Percentiles rank a stretch among this genome's conserved stretches.
These are phyloP conservation scores for Xylariaceae sp. DNA, from an alignment of 2,329 filamentous ascomycete species.

Conservation along the genomic window DNA sequence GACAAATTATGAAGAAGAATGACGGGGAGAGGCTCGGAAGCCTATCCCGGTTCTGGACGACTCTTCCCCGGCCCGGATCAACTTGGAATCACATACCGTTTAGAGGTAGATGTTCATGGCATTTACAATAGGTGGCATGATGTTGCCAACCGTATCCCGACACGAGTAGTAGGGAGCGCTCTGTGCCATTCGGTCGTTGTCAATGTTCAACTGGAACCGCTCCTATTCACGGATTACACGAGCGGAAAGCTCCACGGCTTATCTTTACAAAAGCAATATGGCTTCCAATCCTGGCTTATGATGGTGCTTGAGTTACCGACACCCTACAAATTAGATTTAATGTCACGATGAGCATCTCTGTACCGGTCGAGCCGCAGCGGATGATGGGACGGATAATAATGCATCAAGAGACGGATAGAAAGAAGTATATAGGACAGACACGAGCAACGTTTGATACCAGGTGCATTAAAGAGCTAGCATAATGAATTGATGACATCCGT, in stretches of 20 bases:
- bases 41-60: background rate
- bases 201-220: background rate
- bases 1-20: background rate
- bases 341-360: constrained; percentile 1
- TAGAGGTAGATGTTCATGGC: background rate
- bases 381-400: background rate
- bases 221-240: background rate
- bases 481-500: constrained; percentile 6
- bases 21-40: background rate
- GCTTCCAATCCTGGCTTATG: constrained; percentile 4
- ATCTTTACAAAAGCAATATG: background rate
- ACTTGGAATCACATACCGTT: background rate
- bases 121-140: background rate
- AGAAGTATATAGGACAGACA: constrained; percentile 8
- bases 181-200: background rate
- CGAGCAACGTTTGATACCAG: constrained; percentile 20
- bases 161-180: background rate
- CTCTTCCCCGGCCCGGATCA: background rate
- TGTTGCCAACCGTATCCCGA: background rate
- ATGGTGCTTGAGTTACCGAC: background rate
- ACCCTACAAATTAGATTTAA: constrained; percentile 2
- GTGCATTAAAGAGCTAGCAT: constrained; percentile 16
- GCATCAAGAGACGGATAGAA: constrained; percentile 9
- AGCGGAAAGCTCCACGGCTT: background rate
- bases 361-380: background rate